These are phyloP conservation scores for Psidium friedrichsthalianum DNA, from an alignment of 345 rosid species.

Conservation along the genomic window DNA sequence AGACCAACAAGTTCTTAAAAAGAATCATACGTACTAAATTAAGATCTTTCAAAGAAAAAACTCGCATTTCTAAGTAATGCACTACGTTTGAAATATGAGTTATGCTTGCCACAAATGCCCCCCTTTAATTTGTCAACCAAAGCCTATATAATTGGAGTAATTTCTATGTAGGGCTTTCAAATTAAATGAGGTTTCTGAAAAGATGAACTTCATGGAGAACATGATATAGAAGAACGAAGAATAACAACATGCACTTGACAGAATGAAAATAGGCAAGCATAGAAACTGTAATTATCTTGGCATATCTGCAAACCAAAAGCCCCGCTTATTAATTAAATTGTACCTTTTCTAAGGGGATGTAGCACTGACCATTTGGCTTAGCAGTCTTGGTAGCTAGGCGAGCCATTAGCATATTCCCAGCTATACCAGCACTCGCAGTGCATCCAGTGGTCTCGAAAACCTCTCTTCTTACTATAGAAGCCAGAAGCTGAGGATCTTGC, in stretches of 20 bases:
- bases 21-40: not conserved
- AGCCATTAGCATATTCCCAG: conserved; percentile 86
- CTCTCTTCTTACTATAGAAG: conserved; percentile 65
- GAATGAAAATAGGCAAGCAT: not conserved
- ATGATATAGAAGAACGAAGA: not conserved
- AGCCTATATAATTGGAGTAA: not conserved
- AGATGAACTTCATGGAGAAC: not conserved
- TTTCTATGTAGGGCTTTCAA: not conserved
- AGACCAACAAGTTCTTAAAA: not conserved
- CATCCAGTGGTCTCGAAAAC: conserved; percentile 72
- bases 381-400: conserved; percentile 93
- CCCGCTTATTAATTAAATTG: not conserved
- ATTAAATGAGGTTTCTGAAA: not conserved
- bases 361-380: conserved; percentile 86
- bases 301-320: not conserved
- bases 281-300: not conserved
- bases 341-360: conserved; percentile 54
- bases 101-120: not conserved
- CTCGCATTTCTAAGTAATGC: not conserved
- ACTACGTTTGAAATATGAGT: not conserved
- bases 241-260: not conserved
- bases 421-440: conserved; percentile 87
- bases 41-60: not conserved
- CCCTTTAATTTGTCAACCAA: not conserved
- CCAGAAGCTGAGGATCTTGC: conserved; percentile 50